phyloP scores from a whole-genome alignment of 345 rosid species.

The Kandelia obovata region DNA sequence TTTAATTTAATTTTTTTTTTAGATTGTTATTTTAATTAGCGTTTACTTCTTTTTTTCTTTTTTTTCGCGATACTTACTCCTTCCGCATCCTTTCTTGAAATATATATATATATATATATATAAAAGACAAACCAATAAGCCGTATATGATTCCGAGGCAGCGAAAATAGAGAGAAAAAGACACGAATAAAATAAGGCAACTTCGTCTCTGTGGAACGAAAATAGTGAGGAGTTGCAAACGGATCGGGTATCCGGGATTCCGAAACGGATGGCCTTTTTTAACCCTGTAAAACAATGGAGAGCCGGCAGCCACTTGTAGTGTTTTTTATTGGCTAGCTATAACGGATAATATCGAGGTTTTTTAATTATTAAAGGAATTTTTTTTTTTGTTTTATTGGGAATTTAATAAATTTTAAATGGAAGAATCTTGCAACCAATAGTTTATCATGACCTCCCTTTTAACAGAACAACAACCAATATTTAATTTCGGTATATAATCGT shows the following conservation, averaged over 20 bases:
- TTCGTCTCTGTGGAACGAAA: not conserved
- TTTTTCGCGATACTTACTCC: too few species aligned
- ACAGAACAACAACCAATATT: too few species aligned
- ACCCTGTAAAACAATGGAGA: not conserved
- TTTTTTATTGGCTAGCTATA: slow-evolving; percentile 12
- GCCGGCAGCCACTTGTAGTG: slow-evolving; percentile 29
- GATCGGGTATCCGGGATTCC: slow-evolving; percentile 11
- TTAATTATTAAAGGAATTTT: not conserved
- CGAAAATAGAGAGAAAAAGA: too few species aligned
- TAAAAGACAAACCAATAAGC: too few species aligned
- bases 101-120: too few species aligned
- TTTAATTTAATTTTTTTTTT: too few species aligned
- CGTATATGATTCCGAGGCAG: too few species aligned
- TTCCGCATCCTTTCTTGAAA: too few species aligned
- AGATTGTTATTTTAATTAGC: too few species aligned
- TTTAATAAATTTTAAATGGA: slow-evolving; percentile 24
- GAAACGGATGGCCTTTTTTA: not conserved
- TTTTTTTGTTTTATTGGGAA: not conserved
- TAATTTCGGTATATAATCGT: too few species aligned
- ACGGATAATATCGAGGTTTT: not conserved
- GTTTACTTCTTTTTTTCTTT: too few species aligned
- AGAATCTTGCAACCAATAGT: not conserved
- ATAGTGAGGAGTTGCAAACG: slow-evolving; percentile 1
- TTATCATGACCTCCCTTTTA: not conserved
- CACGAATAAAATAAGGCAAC: not conserved